These are phyloP conservation scores for Colletotrichum incanum DNA, from an alignment of 2,329 filamentous ascomycete genomes.

Conservation along the genomic window DNA sequence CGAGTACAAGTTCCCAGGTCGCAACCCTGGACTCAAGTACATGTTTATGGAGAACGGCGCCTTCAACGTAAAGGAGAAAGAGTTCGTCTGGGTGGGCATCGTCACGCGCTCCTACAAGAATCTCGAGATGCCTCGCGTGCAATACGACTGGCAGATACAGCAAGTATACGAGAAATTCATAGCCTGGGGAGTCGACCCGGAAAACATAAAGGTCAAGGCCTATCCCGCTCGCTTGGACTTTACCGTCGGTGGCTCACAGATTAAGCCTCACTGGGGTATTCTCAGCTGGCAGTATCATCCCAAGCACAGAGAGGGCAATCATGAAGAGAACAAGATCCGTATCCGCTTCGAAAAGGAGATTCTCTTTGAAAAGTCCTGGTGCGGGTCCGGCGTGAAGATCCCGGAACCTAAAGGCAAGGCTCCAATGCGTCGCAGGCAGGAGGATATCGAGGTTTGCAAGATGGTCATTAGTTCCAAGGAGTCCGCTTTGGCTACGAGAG, in stretches of 20 bases:
- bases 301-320: not conserved
- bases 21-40: constrained; percentile 27
- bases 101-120: constrained; percentile 4
- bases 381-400: constrained; percentile 17
- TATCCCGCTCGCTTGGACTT: not conserved
- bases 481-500: not conserved
- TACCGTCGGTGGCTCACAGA: not conserved
- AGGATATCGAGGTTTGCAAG: constrained; percentile 6
- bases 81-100: constrained; percentile 35
- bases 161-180: constrained; percentile 8
- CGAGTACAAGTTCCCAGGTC: not conserved
- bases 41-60: not conserved
- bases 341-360: constrained; percentile 35
- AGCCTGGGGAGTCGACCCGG: constrained; percentile 9
- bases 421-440: not conserved
- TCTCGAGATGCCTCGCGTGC: not conserved
- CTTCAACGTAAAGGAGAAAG: constrained; percentile 27
- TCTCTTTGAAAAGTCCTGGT: constrained; percentile 50
- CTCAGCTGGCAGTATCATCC: constrained; percentile 41
- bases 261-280: constrained; percentile 11
- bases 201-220: constrained; percentile 6
- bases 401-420: not conserved
- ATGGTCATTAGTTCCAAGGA: not conserved
- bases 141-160: constrained; percentile 23
- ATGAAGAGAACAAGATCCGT: constrained; percentile 14